Base-by-base conservation (phyloP, 345 rosid genomes). In the Salix koriyanagi region DNA sequence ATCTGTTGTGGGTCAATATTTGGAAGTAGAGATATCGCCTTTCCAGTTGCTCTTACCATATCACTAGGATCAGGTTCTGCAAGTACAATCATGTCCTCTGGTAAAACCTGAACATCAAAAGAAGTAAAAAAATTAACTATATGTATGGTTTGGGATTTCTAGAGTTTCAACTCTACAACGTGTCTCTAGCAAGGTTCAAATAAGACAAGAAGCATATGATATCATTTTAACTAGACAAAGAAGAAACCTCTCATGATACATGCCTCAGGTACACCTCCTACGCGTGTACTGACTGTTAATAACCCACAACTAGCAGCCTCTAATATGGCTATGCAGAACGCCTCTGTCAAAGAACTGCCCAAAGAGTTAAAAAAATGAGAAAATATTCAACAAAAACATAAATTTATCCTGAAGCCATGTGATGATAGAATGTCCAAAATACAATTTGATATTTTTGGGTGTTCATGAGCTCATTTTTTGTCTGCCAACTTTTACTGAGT, bases 251-350 rank as follows among this genome's bases (percentile, higher is more conserved):
- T 44, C 28, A 54, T 32, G 60, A 34, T 82, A 85, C 91, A 79
- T 83, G 80, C 98, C 98, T 96, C 98, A 0, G 98, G 99, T 60
- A 96, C 99, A 74, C 98, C 99, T 77, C 98, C 98, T 41, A 96
- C 98, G 50, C 94, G 91, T 72, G 99, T 92, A 76, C 98, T 96
- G 73, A 96, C 94, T 8, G 99, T 96, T 77, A 96, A 83, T 70
- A 96, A 84, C 80, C 99, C 97, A 71, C 98, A 93, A 84, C 99
- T 96, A 80, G 99, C 97, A 46, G 99, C 98, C 83, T 96, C 99
- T 77, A 96, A 85, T 74, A 93, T 93, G 78, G 99, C 97, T 81
- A 96, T 96, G 92, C 98, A 96, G 84, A 96, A 96, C 14, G 98
- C 99, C 89, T 96, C 97, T 36, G 99, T 96, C 78, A 96, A 87